phyloP scores from a whole-genome alignment of 2,329 filamentous ascomycete species.

The Lasiodiplodia sp. region DNA sequence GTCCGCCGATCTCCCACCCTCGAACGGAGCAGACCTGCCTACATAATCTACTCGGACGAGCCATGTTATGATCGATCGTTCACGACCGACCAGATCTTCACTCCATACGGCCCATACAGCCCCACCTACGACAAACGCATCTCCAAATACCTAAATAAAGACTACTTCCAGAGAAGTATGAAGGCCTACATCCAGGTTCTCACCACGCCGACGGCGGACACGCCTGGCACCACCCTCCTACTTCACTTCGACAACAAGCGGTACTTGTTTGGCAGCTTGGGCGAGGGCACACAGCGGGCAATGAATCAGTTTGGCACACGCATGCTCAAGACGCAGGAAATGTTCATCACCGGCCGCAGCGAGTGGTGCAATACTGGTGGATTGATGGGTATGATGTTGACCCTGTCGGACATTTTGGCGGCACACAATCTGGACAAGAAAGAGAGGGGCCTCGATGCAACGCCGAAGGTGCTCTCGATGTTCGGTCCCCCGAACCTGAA shows the following conservation, averaged over 20 bases:
- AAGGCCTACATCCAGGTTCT: constrained; percentile 70
- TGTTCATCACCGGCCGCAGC: constrained; percentile 82
- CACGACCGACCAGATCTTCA: not conserved
- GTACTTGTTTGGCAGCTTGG: constrained; percentile 83
- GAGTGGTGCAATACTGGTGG: constrained; percentile 82
- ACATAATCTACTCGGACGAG: constrained; percentile 13
- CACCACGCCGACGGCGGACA: constrained; percentile 86
- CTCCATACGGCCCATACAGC: constrained; percentile 9
- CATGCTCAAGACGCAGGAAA: constrained; percentile 71
- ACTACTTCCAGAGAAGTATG: constrained; percentile 5
- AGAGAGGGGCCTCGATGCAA: constrained; percentile 29
- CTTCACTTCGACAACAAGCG: constrained; percentile 82
- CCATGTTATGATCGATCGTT: constrained; percentile 7
- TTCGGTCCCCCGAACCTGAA: constrained; percentile 83
- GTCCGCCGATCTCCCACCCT: not conserved
- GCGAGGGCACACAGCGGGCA: constrained; percentile 85
- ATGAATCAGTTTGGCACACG: constrained; percentile 71
- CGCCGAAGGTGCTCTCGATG: constrained; percentile 56
- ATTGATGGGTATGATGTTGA: constrained; percentile 83
- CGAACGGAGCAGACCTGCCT: not conserved
- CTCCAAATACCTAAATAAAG: not conserved
- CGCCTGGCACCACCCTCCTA: constrained; percentile 77
- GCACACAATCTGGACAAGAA: constrained; percentile 53
- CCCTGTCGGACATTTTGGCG: constrained; percentile 73
- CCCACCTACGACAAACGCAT: not conserved